phyloP scores from a whole-genome alignment of 257 asterid genomes.

The Capsicum pubescens region DNA sequence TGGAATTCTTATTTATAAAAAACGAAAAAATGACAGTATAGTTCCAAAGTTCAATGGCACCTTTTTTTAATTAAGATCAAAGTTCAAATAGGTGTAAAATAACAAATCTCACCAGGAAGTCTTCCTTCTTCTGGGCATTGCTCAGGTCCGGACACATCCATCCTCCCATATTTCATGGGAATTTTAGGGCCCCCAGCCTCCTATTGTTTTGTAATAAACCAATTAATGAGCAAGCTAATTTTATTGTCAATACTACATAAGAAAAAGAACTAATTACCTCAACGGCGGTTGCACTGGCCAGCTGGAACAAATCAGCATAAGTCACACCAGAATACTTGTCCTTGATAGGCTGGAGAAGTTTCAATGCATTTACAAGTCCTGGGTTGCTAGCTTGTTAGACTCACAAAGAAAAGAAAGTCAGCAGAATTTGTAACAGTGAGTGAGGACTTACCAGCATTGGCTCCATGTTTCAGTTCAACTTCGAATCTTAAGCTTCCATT shows the following conservation, averaged over 20 bases:
- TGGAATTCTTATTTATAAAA: neutral
- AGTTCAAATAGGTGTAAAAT: neutral
- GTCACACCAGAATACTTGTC: slow-evolving; percentile 82
- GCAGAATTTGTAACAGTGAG: slow-evolving; percentile 13
- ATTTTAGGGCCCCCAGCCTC: slow-evolving; percentile 97
- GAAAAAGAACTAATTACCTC: slow-evolving; percentile 56
- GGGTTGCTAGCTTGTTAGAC: slow-evolving; percentile 49
- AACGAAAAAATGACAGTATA: neutral
- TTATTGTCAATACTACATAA: slow-evolving; percentile 16
- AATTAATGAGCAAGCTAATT: slow-evolving; percentile 26
- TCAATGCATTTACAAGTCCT: slow-evolving; percentile 97
- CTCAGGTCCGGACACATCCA: slow-evolving; percentile 79
- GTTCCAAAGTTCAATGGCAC: neutral
- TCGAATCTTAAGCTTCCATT: slow-evolving; percentile 98
- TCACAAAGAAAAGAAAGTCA: slow-evolving; percentile 28
- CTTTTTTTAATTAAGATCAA: neutral
- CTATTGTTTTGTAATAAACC: slow-evolving; percentile 44
- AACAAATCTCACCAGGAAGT: slow-evolving; percentile 77
- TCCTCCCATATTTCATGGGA: slow-evolving; percentile 98
- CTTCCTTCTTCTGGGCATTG: slow-evolving; percentile 99
- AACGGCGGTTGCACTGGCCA: slow-evolving; percentile 97
- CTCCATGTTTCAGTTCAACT: slow-evolving; percentile 85
- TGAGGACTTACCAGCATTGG: slow-evolving; percentile 83
- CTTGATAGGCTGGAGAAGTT: slow-evolving; percentile 94
- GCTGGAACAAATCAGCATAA: slow-evolving; percentile 90